Evolutionary conservation across 2,329 filamentous ascomycete species (phyloP).

Genomic region (Cladosporium velox): DNA sequence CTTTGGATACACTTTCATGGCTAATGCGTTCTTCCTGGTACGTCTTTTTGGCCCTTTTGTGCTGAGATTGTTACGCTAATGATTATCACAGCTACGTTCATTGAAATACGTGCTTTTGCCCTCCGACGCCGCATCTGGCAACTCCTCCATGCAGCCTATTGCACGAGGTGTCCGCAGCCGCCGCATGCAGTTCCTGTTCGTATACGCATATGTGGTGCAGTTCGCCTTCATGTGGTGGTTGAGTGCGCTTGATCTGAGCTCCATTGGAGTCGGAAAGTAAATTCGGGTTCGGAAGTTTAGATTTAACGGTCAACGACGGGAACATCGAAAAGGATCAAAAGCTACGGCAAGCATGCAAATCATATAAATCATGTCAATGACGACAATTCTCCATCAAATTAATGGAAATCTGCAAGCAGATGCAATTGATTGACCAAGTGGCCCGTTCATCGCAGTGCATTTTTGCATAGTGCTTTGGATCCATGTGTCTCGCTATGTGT

Average conservation of each 20-base stretch:
- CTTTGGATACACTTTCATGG: conserved; percentile 88
- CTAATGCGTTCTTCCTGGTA: conserved; percentile 94
- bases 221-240: conserved; percentile 91
- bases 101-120: conserved; percentile 94
- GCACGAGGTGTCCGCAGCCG: conserved; percentile 83
- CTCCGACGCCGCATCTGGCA: conserved; percentile 67
- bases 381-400: background rate
- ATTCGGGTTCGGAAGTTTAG: background rate
- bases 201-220: conserved; percentile 93
- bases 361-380: background rate
- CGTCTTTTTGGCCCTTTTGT: conserved; percentile 27
- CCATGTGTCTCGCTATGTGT: no score
- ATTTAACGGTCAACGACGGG: background rate
- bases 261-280: conserved; percentile 20
- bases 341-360: background rate
- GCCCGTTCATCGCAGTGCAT: background rate
- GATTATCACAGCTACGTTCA: conserved; percentile 71
- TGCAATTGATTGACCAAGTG: background rate
- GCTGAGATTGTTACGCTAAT: conserved; percentile 1
- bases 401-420: background rate
- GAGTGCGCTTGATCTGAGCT: conserved; percentile 49
- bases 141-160: conserved; percentile 69
- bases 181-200: conserved; percentile 86
- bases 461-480: background rate
- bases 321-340: background rate